Base-by-base conservation (phyloP, 2,329 filamentous ascomycete genomes). In the Cladophialophora yegresii region DNA sequence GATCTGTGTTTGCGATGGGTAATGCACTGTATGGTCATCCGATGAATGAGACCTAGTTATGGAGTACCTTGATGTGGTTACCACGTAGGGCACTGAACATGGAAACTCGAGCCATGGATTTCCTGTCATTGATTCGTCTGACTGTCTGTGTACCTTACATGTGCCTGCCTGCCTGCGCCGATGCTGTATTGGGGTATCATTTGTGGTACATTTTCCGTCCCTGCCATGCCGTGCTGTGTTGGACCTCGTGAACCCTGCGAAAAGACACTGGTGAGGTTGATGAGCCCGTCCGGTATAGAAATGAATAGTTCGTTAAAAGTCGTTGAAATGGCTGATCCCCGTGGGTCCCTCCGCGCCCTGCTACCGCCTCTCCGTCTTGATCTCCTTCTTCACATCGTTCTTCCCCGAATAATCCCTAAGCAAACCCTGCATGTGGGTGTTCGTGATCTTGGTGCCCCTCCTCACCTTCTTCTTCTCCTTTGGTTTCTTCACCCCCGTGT, bases 371-470 rank as follows among this genome's bases (percentile, higher is more conserved):
- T 50, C 47, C 20, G 23, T 33, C 23, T 22, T 45, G 40, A 49
- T 9, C 28, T 59, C 47, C 32, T 59, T 59, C 57, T 59, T 59
- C 4, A 59, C 30, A 3, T 59, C 50, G 12, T 16, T 28, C 30
- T 59, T 55, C 3, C 64, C 61, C 12, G 69, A 71, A 54, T 71
- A 71, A 45, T 71, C 69, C 47, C 65, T 55, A 33, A 71, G 66
- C 40, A 69, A 54, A 32, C 64, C 67, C 40, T 66, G 83, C 92
- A 96, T 96, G 75, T 96, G 92, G 30, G 87, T 87, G 75, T 96
- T 96, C 28, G 91, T 96, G 62, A 89, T 87, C 83, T 93, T 95
- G 69, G 89, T 90, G 49, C 86, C 86, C 65, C 87, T 84, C 69
- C 91, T 85, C 51, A 87, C 82, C 75, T 90, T 91, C 79, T 91